Evolutionary conservation across 345 rosid genomes (phyloP), one percentile per base, ranked within the genome.

Genomic region (Ricinus communis): DNA sequence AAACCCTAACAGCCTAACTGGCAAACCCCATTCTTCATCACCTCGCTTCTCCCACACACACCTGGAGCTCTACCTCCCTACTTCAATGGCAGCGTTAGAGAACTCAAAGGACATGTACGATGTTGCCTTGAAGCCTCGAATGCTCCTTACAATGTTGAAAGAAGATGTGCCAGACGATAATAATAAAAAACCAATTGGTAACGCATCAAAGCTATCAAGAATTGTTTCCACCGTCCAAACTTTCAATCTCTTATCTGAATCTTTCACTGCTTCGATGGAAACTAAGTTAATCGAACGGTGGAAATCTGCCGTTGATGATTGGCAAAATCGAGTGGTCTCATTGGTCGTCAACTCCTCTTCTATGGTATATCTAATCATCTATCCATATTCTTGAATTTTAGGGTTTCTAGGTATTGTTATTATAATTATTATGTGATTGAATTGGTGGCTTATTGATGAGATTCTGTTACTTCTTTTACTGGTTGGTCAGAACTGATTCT

Each of bases 261-360:
- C 76, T 40, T 58, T 52, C 11, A 21, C 55, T 0, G 52, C 79
- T 19, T 64, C 86, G 25, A 8, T 27, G 40, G 86, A 85, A 30
- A 36, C 67, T 49, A 87, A 87, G 75, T 70, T 69, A 36, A 62
- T 70, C 1, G 61, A 77, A 45, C 76, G 72, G 58, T 90, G 91
- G 84, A 87, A 76, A 64, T 85, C 88, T 18, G 89, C 93, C 38
- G 83, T 92, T 38, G 90, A 89, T 77, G 93, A 86, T 9, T 95
- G 97, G 96, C 73, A 82, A 59, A 70, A 76, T 16, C 79, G 88
- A 46, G 72, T 92, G 69, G 0, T 80, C n/a, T 38, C 69, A 13
- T 80, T 95, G 11, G 58, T 85, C 55, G 79, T 90, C 36, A 82
- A 80, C 33, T 65, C 84, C 33, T 67, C 84, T 31, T 7, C 62